Percentiles rank a stretch among this genome's conserved stretches.
Conservation (phyloP, 106 monocot genomes). For the Cymbidium sinense region DNA sequence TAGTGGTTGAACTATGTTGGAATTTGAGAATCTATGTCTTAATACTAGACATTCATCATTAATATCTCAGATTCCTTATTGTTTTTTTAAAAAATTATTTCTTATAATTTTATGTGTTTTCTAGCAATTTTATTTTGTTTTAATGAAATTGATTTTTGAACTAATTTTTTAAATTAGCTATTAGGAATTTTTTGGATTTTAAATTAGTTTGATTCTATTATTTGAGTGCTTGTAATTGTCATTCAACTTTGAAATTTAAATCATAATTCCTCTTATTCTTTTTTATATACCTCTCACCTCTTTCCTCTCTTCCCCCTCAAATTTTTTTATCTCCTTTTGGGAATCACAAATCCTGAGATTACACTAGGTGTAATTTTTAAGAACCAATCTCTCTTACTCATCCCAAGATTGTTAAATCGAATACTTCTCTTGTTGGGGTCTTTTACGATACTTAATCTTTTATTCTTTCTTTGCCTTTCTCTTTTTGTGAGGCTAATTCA, state of each 20-base stretch:
- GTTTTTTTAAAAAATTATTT: background rate
- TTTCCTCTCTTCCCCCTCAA: background rate
- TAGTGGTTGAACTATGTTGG: background rate
- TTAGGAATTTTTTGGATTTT: background rate
- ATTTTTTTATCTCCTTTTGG: background rate
- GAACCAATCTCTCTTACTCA: background rate
- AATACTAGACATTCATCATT: background rate
- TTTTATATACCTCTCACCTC: too few relatives aligned
- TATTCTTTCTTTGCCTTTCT: too few relatives aligned
- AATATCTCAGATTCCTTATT: background rate
- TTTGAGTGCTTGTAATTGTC: background rate
- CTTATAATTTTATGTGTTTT: background rate
- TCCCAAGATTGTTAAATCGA: too few relatives aligned
- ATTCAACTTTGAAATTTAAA: background rate
- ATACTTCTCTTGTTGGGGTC: too few relatives aligned
- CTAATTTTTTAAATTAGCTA: background rate
- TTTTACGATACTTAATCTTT: too few relatives aligned
- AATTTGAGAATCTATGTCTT: background rate
- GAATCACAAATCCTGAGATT: background rate
- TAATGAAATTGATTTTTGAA: background rate
- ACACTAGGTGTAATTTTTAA: background rate
- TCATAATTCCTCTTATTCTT: background rate
- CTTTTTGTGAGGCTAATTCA: too few relatives aligned
- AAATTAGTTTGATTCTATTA: background rate
- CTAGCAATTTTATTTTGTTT: background rate